Base-by-base conservation (phyloP, 441 rosid species). In the Erysimum cheiri region DNA sequence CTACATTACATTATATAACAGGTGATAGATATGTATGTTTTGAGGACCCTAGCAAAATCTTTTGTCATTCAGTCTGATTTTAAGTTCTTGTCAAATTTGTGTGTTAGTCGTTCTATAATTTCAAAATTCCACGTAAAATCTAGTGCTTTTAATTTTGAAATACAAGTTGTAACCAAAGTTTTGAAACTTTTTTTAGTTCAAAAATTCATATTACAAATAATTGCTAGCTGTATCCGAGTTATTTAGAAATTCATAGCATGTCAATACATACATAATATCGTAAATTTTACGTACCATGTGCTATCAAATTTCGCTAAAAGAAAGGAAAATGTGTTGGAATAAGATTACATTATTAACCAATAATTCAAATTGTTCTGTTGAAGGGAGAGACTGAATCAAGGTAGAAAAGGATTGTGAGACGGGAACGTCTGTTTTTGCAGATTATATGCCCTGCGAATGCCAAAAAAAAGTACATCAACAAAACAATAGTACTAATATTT, bases 361-460 rank as follows among this genome's bases (percentile, higher is more conserved):
- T 48, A 22, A 46, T 10, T 19, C 39, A 37, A 47, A 47, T 33
- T 50, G 15, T 7, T 32, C 0, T 63, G 55, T 8, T 62, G 36
- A 40, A 57, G 28, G 28, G 28, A 57, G 56, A 56, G 64, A 33
- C 36, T 11, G 32, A 36, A 70, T 87, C 81, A 93, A 36, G 94
- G 94, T 48, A 93, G 97, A 73, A 93, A 90, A 5, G 98, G 97
- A 75, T 90, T 87, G 84, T 83, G 90, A 37, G 97, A 90, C 10
- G 96, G 88, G 66, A 63, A 71, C 3, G 79, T 77, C 64, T 85
- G 88, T 69, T 83, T 88, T 71, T 88, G 86, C 88, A 72, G 81
- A 77, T 67, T 87, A 78, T 87, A 91, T 11, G 95, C 93, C 90
- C 95, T 88, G 87, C 60, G 44, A 67, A 61, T 12, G 49, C 54